A percentile compares a stretch with the other conserved stretches of the same genome.
Evolutionary conservation across 306 rosid species (phyloP).

Genomic region (Gastrolobium villosum): DNA sequence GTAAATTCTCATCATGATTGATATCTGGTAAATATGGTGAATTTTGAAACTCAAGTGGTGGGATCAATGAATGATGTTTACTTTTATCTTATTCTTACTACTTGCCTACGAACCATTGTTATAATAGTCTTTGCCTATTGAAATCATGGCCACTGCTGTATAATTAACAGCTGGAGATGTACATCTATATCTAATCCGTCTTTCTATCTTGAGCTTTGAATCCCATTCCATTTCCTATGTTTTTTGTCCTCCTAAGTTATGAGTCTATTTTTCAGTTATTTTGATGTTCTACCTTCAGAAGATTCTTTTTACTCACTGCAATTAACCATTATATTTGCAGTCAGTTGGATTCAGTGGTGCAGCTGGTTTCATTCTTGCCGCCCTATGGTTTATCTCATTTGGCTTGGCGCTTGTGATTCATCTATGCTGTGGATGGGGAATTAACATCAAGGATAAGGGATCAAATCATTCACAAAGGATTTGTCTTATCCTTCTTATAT

Average conservation of each 20-base stretch:
- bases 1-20: not conserved
- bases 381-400: slow-evolving; percentile 86
- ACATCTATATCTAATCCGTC: not conserved
- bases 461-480: slow-evolving; percentile 75
- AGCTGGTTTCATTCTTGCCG: slow-evolving; percentile 81
- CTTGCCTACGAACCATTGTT: not conserved
- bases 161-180: slow-evolving; percentile 28
- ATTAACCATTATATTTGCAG: slow-evolving; percentile 56
- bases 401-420: slow-evolving; percentile 79
- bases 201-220: not conserved
- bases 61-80: not conserved
- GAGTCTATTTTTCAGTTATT: not conserved
- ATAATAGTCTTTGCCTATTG: not conserved
- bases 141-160: slow-evolving; percentile 9
- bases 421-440: slow-evolving; percentile 90
- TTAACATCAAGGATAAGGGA: slow-evolving; percentile 71
- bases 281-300: not conserved
- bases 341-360: slow-evolving; percentile 98
- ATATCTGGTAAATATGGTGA: not conserved
- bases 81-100: not conserved
- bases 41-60: slow-evolving; percentile 3
- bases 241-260: not conserved
- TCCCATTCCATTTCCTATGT: slow-evolving; percentile 7
- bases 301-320: not conserved
- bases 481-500: slow-evolving; percentile 75